Evolutionary conservation across 768 basidiomycete genomes (phyloP), one percentile per base, ranked within the genome.

Genomic region (Mycena galopus): DNA sequence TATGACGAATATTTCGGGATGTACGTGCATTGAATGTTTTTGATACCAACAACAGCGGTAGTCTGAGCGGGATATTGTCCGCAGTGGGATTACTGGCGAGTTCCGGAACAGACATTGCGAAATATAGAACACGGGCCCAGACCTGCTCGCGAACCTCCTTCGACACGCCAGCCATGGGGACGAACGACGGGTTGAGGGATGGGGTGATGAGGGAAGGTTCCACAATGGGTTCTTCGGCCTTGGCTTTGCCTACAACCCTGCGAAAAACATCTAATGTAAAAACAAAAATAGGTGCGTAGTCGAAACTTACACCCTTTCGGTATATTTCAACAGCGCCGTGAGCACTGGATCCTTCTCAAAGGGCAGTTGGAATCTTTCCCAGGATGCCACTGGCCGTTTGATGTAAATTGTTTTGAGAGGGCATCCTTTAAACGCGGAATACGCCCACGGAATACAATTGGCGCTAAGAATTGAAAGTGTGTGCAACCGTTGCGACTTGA

Each of bases 101-200:
- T 37, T 61, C 25, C 16, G 25, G 19, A 4, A 42, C 44, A 12
- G 14, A 33, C 44, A 50, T 50, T 16, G 61, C 61, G 21, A 62
- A 62, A 30, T 62, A 72, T 12, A 72, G 14, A 39, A 72, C 33
- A 21, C 66, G 65, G 12, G 23, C 19, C 65, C 71, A 72, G 6
- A 68, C 8, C 1, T 17, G 2, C 1, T 72, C 71, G 17, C 51
- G 21, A 14, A 51, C 57, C 27, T 57, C 55, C 9, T 37, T 27
- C 32, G 66, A 16, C 4, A 60, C 65, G 11, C 23, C 44, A 6
- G 29, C 29, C 71, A 72, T 47, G 2, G 71, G 71, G 9, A 32
- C 19, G 55, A 72, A 72, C 14, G 10, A 47, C 11, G 53, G 53
- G 12, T 62, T 62, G 14, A 65, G 35, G 19, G 63, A 60, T 25